These are phyloP conservation scores for Apiospora phragmitis DNA, from an alignment of 2,329 filamentous ascomycete genomes.

Conservation along the genomic window DNA sequence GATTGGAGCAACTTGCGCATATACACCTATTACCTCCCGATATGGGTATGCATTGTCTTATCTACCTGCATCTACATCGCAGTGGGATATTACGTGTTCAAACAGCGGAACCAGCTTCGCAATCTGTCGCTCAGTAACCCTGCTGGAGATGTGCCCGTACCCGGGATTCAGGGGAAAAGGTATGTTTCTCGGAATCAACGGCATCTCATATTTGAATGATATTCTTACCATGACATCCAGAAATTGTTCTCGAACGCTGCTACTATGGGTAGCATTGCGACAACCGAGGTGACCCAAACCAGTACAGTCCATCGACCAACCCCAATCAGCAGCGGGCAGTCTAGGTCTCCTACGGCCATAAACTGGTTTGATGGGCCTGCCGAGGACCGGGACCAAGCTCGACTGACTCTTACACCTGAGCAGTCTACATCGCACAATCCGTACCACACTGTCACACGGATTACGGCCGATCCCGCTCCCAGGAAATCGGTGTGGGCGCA, in stretches of 20 bases:
- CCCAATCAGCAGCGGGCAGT: background rate
- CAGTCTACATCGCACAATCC: constrained; percentile 17
- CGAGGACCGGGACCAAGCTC: constrained; percentile 10
- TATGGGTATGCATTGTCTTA: constrained; percentile 59
- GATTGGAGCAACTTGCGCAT: constrained; percentile 58
- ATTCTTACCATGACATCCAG: constrained; percentile 16
- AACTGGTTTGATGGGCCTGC: constrained; percentile 32
- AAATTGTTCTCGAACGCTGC: constrained; percentile 31
- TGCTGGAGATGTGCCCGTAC: constrained; percentile 21
- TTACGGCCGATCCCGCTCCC: constrained; percentile 28
- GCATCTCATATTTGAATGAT: background rate
- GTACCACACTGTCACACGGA: constrained; percentile 30
- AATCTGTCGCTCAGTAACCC: constrained; percentile 53
- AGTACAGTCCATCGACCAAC: constrained; percentile 31
- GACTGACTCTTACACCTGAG: background rate
- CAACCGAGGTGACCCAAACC: constrained; percentile 30
- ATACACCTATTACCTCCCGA: constrained; percentile 61
- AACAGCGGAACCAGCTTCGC: constrained; percentile 48
- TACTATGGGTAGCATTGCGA: constrained; percentile 32
- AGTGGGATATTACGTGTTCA: constrained; percentile 62
- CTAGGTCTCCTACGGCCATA: background rate
- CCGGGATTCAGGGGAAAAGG: constrained; percentile 35
- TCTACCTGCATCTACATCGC: constrained; percentile 56
- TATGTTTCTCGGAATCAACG: constrained; percentile 7
- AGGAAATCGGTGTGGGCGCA: constrained; percentile 15